Conservation (phyloP, 192 early-diverging fungal species). For the Coemansia aciculifera region DNA sequence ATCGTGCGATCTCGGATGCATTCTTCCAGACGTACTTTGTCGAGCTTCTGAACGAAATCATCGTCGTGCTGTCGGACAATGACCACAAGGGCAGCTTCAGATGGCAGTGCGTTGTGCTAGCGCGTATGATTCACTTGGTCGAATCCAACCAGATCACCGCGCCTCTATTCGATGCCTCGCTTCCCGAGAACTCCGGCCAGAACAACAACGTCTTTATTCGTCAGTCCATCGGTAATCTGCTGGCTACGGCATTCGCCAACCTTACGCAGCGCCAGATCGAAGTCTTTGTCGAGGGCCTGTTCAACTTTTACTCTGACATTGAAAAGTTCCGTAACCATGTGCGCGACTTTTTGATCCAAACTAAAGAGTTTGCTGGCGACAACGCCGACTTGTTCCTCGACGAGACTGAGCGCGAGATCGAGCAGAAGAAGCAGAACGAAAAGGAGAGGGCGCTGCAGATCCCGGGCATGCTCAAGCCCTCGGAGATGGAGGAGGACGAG, state of each 20-base stretch:
- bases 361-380: slow-evolving; percentile 92
- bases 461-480: slow-evolving; percentile 97
- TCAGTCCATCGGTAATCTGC: slow-evolving; percentile 80
- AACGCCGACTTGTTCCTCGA: slow-evolving; percentile 84
- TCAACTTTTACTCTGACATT: slow-evolving; percentile 78
- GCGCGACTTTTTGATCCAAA: slow-evolving; percentile 93
- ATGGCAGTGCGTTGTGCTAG: slow-evolving; percentile 85
- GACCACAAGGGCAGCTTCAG: slow-evolving; percentile 98
- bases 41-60: slow-evolving; percentile 90
- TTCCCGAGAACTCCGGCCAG: slow-evolving; percentile 71
- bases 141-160: slow-evolving; percentile 79
- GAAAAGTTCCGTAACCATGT: slow-evolving; percentile 89
- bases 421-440: slow-evolving; percentile 75
- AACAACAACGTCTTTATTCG: slow-evolving; percentile 80
- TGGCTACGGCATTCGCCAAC: slow-evolving; percentile 90
- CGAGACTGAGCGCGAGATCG: slow-evolving; percentile 84
- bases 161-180: slow-evolving; percentile 80
- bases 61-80: slow-evolving; percentile 94
- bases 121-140: slow-evolving; percentile 86
- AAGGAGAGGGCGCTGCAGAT: slow-evolving; percentile 80
- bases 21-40: slow-evolving; percentile 95
- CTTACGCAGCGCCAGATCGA: slow-evolving; percentile 83
- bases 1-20: slow-evolving; percentile 70
- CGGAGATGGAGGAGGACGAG: slow-evolving; percentile 64
- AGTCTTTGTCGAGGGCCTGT: slow-evolving; percentile 83